phyloP scores from a whole-genome alignment of 352 stramenopile species.

The Pythium insidiosum region DNA sequence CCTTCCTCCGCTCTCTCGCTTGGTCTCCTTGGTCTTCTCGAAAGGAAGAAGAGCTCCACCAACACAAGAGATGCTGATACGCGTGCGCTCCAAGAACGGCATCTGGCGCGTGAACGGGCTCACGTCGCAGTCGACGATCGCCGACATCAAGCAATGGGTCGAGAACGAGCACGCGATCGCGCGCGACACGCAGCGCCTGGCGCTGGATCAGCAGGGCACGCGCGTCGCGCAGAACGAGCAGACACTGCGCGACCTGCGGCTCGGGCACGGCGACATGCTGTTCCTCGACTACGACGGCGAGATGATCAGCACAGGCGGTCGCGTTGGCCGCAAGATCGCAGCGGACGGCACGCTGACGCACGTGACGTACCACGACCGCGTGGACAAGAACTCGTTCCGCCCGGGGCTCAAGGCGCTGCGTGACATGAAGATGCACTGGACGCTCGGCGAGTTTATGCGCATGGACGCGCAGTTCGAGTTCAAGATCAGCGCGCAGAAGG shows the following conservation, averaged over 20 bases:
- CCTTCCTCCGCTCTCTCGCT: too few species aligned
- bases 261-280: constrained; percentile 77
- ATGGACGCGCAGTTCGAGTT: constrained; percentile 98
- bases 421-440: constrained; percentile 99
- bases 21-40: too few species aligned
- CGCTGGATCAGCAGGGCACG: constrained; percentile 40
- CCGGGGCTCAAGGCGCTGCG: constrained; percentile 93
- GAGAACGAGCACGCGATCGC: constrained; percentile 62
- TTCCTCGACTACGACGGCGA: constrained; percentile 75
- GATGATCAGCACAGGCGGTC: constrained; percentile 32
- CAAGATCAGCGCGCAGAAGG: constrained; percentile 94
- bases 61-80: constrained; percentile 48
- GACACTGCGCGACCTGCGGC: constrained; percentile 47
- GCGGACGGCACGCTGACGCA: constrained; percentile 76
- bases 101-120: constrained; percentile 79
- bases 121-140: constrained; percentile 48
- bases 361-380: constrained; percentile 65
- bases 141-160: constrained; percentile 71
- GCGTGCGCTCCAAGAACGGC: constrained; percentile 83
- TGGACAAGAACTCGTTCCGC: constrained; percentile 87
- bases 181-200: constrained; percentile 34
- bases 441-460: constrained; percentile 94
- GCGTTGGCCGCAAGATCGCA: constrained; percentile 63
- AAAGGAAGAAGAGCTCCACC: too few species aligned
- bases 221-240: constrained; percentile 29